Percentiles rank a stretch among this genome's conserved stretches.
phyloP scores from a whole-genome alignment of 768 basidiomycete species.

The Megacollybia marginata region DNA sequence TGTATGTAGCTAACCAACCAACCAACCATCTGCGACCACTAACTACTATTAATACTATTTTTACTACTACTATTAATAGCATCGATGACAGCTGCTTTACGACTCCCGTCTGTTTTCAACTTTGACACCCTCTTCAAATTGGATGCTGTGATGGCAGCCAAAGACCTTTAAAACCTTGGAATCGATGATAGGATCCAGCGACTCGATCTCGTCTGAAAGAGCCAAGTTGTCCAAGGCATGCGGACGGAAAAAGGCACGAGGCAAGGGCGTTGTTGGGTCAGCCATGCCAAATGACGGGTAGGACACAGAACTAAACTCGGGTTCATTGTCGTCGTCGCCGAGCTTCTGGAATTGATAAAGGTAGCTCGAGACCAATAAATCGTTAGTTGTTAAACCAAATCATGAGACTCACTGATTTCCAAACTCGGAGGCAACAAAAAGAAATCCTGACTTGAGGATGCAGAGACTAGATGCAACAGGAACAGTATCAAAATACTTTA shows the following conservation, averaged over 20 bases:
- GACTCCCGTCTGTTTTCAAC: too few relatives aligned
- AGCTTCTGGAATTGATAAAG: constrained; percentile 98
- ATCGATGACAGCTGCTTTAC: too few relatives aligned
- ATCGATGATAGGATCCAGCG: constrained; percentile 87
- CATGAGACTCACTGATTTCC: constrained; percentile 79
- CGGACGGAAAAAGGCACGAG: constrained; percentile 79
- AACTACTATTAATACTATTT: too few relatives aligned
- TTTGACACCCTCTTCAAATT: too few relatives aligned
- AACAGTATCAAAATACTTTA: constrained; percentile 99
- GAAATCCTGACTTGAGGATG: constrained; percentile 97
- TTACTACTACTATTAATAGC: too few relatives aligned
- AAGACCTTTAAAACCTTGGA: constrained; percentile 87
- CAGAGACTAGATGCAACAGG: constrained; percentile 89
- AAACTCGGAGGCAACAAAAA: constrained; percentile 96
- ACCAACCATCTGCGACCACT: too few relatives aligned
- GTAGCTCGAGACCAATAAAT: constrained; percentile 41
- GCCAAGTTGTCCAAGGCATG: constrained; percentile 82
- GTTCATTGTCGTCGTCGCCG: constrained; percentile 93
- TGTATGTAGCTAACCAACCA: too few relatives aligned
- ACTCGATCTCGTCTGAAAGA: constrained; percentile 85
- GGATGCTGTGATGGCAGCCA: too few relatives aligned
- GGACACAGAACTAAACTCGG: constrained; percentile 82
- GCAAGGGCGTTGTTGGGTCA: constrained; percentile 56
- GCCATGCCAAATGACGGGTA: constrained; percentile 84
- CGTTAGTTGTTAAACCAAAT: constrained; percentile 5